phyloP scores from a whole-genome alignment of 768 basidiomycete genomes.

The Lanmaoa pseudosensibilis region DNA sequence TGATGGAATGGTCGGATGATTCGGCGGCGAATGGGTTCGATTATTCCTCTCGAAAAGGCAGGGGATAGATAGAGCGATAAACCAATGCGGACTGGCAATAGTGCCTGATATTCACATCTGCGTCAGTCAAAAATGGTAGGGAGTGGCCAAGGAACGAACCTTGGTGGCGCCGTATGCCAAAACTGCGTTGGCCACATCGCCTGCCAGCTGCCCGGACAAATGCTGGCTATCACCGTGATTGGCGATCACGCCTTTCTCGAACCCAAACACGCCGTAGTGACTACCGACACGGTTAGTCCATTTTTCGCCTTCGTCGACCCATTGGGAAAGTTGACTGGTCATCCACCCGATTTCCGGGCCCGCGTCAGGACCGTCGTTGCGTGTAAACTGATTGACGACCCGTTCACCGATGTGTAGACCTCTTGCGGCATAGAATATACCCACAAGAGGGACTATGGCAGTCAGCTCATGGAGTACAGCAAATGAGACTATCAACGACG shows the following conservation, averaged over 20 bases:
- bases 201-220: slow-evolving; percentile 50
- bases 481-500: slow-evolving; percentile 78
- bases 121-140: not conserved
- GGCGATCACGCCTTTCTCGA: slow-evolving; percentile 47
- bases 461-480: slow-evolving; percentile 84
- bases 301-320: slow-evolving; percentile 77
- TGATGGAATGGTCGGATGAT: slow-evolving; percentile 23
- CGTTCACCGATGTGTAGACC: slow-evolving; percentile 67
- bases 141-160: slow-evolving; percentile 40
- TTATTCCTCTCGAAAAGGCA: slow-evolving; percentile 61
- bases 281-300: slow-evolving; percentile 71
- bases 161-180: slow-evolving; percentile 81
- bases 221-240: slow-evolving; percentile 5
- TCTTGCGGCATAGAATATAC: slow-evolving; percentile 70
- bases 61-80: slow-evolving; percentile 73
- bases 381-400: slow-evolving; percentile 47
- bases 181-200: slow-evolving; percentile 80
- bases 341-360: slow-evolving; percentile 39
- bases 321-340: slow-evolving; percentile 45
- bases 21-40: slow-evolving; percentile 57
- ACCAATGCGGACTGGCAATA: slow-evolving; percentile 72
- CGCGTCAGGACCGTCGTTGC: slow-evolving; percentile 13
- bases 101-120: slow-evolving; percentile 46
- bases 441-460: slow-evolving; percentile 72
- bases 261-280: slow-evolving; percentile 81